phyloP scores from a whole-genome alignment of 2,329 filamentous ascomycete species.

The Calcarisporium arbuscula region DNA sequence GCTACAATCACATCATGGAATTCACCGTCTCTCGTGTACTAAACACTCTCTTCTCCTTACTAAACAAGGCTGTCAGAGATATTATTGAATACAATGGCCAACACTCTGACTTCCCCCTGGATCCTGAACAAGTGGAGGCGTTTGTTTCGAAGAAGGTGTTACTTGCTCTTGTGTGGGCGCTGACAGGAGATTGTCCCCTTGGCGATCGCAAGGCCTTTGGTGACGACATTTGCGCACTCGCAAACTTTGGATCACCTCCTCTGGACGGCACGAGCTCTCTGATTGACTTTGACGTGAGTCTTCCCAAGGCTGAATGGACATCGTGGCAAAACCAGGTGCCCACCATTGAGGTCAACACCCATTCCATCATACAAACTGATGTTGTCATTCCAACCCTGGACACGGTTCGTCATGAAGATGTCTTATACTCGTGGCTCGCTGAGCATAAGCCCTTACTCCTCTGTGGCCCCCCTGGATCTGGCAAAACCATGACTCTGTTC shows the following conservation, averaged over 20 bases:
- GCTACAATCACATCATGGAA: conserved; percentile 96
- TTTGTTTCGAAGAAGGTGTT: conserved; percentile 93
- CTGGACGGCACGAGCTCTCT: conserved; percentile 74
- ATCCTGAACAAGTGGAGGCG: conserved; percentile 80
- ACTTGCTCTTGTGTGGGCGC: conserved; percentile 87
- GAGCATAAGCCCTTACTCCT: conserved; percentile 96
- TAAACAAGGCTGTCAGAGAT: conserved; percentile 90
- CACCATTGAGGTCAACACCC: conserved; percentile 92
- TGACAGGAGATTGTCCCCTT: conserved; percentile 91
- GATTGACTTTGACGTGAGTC: conserved; percentile 88
- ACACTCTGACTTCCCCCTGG: conserved; percentile 88
- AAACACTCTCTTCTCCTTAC: conserved; percentile 86
- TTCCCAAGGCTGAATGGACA: conserved; percentile 84
- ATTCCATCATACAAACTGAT: conserved; percentile 96
- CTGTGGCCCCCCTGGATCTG: conserved; percentile 94
- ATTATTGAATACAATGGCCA: conserved; percentile 94
- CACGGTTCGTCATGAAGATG: conserved; percentile 94
- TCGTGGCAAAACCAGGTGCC: conserved; percentile 95
- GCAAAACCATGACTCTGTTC: conserved; percentile 99
- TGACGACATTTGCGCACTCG: conserved; percentile 73
- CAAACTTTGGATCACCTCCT: conserved; percentile 78
- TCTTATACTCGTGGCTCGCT: conserved; percentile 98
- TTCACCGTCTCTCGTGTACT: conserved; percentile 88
- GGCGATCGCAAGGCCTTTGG: conserved; percentile 83
- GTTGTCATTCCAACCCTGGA: conserved; percentile 97